phyloP scores from a whole-genome alignment of 2,329 filamentous ascomycete species.

The Rhynchosporium agropyri region DNA sequence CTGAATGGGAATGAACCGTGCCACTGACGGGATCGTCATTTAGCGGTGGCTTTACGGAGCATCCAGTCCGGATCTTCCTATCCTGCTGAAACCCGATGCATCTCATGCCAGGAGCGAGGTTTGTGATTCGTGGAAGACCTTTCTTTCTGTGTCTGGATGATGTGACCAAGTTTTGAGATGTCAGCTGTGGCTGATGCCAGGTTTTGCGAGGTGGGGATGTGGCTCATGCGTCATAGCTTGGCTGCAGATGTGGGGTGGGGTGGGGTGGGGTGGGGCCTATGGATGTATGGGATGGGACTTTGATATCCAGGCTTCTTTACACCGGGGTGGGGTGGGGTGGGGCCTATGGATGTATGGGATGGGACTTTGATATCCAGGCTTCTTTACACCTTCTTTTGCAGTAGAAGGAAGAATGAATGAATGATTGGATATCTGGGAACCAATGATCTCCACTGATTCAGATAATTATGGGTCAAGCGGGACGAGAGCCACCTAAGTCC shows the following conservation, averaged over 20 bases:
- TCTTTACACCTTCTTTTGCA: constrained; percentile 6
- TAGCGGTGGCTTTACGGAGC: constrained; percentile 16
- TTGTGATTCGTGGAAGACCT: constrained; percentile 4
- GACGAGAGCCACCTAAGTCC: neutral
- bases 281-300: neutral
- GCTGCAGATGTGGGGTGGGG: neutral
- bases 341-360: neutral
- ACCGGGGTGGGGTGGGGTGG: neutral
- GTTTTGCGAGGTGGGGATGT: neutral
- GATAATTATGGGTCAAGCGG: neutral
- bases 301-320: constrained; percentile 3
- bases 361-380: neutral
- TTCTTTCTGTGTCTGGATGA: neutral
- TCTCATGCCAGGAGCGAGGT: neutral
- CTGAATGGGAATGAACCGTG: neutral
- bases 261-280: no score
- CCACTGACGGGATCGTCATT: constrained; percentile 12
- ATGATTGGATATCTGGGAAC: neutral
- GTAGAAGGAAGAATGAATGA: neutral
- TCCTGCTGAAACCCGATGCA: constrained; percentile 14
- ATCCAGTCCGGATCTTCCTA: neutral
- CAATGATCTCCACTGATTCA: neutral
- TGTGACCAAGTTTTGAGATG: constrained; percentile 5
- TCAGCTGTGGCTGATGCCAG: constrained; percentile 8
- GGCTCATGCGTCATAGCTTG: constrained; percentile 8